These are phyloP conservation scores for carrot (Daucus carota) DNA, from an alignment of 129 eudicot genomes.

Conservation along the genomic window DNA sequence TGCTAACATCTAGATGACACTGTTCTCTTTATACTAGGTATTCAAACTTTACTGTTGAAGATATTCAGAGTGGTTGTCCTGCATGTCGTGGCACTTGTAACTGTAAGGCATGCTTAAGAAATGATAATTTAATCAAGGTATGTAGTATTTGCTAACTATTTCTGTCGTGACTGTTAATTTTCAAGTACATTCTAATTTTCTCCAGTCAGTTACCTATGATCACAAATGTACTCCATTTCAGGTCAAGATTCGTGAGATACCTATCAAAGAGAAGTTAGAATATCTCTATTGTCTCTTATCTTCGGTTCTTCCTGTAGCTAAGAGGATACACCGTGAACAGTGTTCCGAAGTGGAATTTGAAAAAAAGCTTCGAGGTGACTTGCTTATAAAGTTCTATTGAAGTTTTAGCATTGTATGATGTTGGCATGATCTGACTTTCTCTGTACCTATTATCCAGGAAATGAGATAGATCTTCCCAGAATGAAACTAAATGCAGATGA, in stretches of 20 bases:
- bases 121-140: slow-evolving; percentile 86
- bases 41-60: slow-evolving; percentile 59
- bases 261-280: slow-evolving; percentile 78
- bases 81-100: slow-evolving; percentile 89
- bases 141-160: slow-evolving; percentile 1
- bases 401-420: slow-evolving; percentile 1
- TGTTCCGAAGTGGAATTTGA: slow-evolving; percentile 84
- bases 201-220: neutral
- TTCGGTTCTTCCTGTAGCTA: slow-evolving; percentile 82
- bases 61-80: slow-evolving; percentile 71
- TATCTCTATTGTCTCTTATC: slow-evolving; percentile 74
- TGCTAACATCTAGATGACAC: slow-evolving; percentile 1
- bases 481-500: slow-evolving; percentile 87
- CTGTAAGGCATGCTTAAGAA: slow-evolving; percentile 78
- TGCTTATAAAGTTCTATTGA: slow-evolving; percentile 17
- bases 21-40: slow-evolving; percentile 40
- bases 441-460: slow-evolving; percentile 40
- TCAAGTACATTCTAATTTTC: neutral
- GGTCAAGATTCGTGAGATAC: slow-evolving; percentile 84
- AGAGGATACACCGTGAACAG: slow-evolving; percentile 72
- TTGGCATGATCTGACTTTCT: slow-evolving; percentile 2
- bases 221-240: slow-evolving; percentile 17
- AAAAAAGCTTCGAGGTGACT: slow-evolving; percentile 68
- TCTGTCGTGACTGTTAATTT: neutral
- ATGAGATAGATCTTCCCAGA: slow-evolving; percentile 69